phyloP scores from a whole-genome alignment of 257 asterid species.

The Forsythia viridissima region DNA sequence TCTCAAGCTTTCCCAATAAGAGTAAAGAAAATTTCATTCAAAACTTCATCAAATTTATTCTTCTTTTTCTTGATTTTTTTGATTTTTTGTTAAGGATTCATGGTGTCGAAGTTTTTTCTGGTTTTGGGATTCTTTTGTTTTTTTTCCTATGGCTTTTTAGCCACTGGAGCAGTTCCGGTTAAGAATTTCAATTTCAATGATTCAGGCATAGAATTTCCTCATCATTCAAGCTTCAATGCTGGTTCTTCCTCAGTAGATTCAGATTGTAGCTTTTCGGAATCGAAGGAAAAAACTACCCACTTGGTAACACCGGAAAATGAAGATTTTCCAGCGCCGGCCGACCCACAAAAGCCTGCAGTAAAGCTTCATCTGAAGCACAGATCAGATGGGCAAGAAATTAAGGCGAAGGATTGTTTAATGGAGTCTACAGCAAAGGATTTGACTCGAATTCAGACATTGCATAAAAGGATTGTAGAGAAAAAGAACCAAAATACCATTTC shows the following conservation, averaged over 20 bases:
- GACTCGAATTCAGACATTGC: conserved; percentile 66
- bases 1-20: background rate
- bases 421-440: conserved; percentile 68
- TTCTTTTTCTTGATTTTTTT: background rate
- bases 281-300: conserved; percentile 13
- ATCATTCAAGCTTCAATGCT: conserved; percentile 40
- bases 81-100: background rate
- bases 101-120: conserved; percentile 40
- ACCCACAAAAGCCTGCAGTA: conserved; percentile 36
- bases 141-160: conserved; percentile 30
- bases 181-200: conserved; percentile 32
- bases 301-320: conserved; percentile 19
- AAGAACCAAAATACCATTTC: conserved; percentile 54
- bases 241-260: conserved; percentile 37
- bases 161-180: conserved; percentile 21
- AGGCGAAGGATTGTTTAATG: conserved; percentile 41
- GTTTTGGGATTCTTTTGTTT: conserved; percentile 35
- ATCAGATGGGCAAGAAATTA: conserved; percentile 29
- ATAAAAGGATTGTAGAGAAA: conserved; percentile 57
- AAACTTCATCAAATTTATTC: background rate
- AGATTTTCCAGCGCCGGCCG: conserved; percentile 7
- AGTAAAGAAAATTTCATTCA: background rate
- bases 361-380: conserved; percentile 65
- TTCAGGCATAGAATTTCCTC: conserved; percentile 47
- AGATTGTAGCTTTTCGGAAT: conserved; percentile 33